phyloP scores from a whole-genome alignment of 1,284 basidiomycete genomes.

The Ceratobasidium sp. region DNA sequence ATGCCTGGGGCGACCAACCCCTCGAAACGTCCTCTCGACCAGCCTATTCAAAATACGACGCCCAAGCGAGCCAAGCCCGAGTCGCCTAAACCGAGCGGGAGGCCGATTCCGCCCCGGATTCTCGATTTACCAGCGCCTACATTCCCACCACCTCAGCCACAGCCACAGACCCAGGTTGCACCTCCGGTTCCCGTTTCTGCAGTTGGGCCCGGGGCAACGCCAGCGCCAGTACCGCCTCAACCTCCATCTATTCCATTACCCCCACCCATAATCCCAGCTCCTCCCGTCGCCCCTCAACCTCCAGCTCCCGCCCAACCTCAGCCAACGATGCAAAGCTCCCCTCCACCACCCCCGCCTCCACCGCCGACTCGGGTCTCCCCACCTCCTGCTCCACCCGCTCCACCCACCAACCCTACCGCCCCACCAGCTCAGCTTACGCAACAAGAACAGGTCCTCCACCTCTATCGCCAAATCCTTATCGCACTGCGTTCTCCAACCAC shows the following conservation, averaged over 20 bases:
- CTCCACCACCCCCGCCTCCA: slow-evolving; percentile 11
- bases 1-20: slow-evolving; percentile 38
- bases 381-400: not conserved
- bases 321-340: slow-evolving; percentile 17
- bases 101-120: slow-evolving; percentile 37
- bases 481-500: not conserved
- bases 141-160: slow-evolving; percentile 46
- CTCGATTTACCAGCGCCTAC: slow-evolving; percentile 20
- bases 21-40: slow-evolving; percentile 43
- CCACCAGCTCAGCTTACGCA: not conserved
- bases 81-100: slow-evolving; percentile 24
- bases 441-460: not conserved
- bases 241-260: slow-evolving; percentile 14
- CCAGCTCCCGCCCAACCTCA: slow-evolving; percentile 25
- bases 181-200: not conserved
- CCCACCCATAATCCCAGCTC: not conserved
- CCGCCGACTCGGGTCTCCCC: too few species aligned
- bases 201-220: not conserved
- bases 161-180: not conserved
- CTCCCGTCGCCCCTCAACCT: slow-evolving; percentile 15
- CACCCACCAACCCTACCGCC: not conserved
- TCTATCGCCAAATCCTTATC: slow-evolving; percentile 25
- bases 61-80: slow-evolving; percentile 33
- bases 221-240: slow-evolving; percentile 1
- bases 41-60: slow-evolving; percentile 31